Evolutionary conservation across 306 rosid species (phyloP), one percentile per base, ranked within the genome.

Genomic region (Spatholobus suberectus): DNA sequence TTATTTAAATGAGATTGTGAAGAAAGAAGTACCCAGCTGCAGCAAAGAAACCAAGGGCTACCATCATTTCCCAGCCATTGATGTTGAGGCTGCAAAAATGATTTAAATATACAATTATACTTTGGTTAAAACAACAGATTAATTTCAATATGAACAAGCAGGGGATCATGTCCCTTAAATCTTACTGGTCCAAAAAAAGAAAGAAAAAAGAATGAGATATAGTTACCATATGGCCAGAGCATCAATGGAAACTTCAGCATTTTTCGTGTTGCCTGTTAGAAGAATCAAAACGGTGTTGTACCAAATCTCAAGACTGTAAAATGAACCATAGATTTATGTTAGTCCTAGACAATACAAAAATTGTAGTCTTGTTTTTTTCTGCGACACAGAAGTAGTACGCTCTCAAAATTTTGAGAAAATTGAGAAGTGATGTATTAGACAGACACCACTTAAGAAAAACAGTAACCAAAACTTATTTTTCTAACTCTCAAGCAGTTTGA

Each of bases 201-300:
- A 40, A n/a, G 9, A 13, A 9, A 3, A 17, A 35, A 13, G 62
- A 44, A 54, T 1, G 26, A 23, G 46, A 26, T 7, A 38, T 29
- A n/a, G 21, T 81, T 89, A 91, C 95, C 95, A 89, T 61, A 91
- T 88, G 32, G 93, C 18, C 21, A 89, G 85, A 43, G 91, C 95
- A 83, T 88, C 90, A 70, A 89, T 79, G 17, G 87, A 32, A n/a
- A 86, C 87, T 78, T 86, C 85, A 6, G 93, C 95, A 67, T 89
- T 68, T 76, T 88, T 47, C 90, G 88, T 79, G 83, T 86, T 84
- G 37, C 93, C 95, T 21, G 91, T 83, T 73, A 91, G 70, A 78
- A 89, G 88, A 76, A 89, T 54, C 90, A 89, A 73, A 37, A 85
- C 41, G 8, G 95, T 81, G 67, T 89, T 88, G 88, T 88, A 91